These are phyloP conservation scores for Linnemannia zychae DNA, from an alignment of 192 early-diverging fungal genomes.

Conservation along the genomic window DNA sequence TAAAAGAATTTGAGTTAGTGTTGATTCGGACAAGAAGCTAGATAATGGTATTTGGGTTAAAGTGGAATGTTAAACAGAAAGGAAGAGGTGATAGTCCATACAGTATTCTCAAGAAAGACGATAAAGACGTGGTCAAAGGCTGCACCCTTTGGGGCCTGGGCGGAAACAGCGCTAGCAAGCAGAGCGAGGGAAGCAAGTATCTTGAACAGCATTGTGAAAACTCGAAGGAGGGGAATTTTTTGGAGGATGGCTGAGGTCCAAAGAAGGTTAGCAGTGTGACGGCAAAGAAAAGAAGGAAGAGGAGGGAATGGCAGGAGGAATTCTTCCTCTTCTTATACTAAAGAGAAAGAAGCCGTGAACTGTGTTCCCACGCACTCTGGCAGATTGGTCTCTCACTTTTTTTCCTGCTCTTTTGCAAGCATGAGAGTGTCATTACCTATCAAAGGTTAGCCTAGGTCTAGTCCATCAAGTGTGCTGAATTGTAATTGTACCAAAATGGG, in stretches of 20 bases:
- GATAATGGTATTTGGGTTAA: neutral
- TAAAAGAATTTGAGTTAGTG: neutral
- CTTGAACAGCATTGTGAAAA: constrained; percentile 17
- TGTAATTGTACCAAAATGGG: neutral
- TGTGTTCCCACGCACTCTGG: neutral
- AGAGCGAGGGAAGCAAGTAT: neutral
- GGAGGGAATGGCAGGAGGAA: neutral
- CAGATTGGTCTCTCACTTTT: neutral
- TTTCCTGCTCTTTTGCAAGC: neutral
- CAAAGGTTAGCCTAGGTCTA: neutral
- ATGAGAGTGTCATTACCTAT: neutral
- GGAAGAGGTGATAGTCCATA: neutral
- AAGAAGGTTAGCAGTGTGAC: neutral
- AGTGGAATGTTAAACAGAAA: neutral
- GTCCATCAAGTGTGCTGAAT: neutral
- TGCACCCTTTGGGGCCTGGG: constrained; percentile 22
- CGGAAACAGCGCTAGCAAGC: neutral
- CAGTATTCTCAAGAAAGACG: constrained; percentile 40
- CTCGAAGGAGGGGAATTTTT: neutral
- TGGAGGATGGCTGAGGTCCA: neutral
- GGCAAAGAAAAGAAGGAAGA: neutral
- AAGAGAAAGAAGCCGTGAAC: neutral
- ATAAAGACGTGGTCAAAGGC: constrained; percentile 40
- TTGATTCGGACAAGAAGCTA: neutral
- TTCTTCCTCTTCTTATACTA: neutral